Evolutionary conservation across 257 asterid species (phyloP).

Genomic region (Solanum sparsipilum): DNA sequence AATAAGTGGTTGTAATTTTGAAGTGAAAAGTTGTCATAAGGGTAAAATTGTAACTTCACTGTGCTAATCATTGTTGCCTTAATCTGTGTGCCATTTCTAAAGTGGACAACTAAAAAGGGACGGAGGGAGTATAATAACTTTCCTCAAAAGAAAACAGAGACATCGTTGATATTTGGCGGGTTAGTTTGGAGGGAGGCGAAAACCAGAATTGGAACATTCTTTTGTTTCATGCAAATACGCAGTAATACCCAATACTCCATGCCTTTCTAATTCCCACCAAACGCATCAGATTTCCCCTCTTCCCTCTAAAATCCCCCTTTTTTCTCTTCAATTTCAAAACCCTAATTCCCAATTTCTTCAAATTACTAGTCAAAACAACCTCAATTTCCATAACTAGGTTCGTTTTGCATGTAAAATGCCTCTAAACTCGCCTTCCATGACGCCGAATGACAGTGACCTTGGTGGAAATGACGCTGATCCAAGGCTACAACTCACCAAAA

Average conservation of each 20-base stretch:
- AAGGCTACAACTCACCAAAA: conserved; percentile 35
- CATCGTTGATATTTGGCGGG: not conserved
- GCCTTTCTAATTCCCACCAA: not conserved
- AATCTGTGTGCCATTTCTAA: too few relatives aligned
- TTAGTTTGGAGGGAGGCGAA: not conserved
- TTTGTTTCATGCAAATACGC: not conserved
- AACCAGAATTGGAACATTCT: not conserved
- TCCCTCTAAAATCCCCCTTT: not conserved
- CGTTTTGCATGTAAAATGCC: conserved; percentile 7
- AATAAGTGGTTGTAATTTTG: too few relatives aligned
- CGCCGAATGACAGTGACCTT: not conserved
- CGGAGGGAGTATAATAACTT: too few relatives aligned
- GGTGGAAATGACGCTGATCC: conserved; percentile 18
- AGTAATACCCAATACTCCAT: not conserved
- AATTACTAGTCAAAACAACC: not conserved
- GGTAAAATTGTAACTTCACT: too few relatives aligned
- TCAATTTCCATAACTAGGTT: not conserved
- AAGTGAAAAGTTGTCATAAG: too few relatives aligned
- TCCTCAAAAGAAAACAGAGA: not conserved
- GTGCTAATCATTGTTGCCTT: too few relatives aligned
- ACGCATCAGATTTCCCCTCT: not conserved
- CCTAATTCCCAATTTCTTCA: conserved; percentile 1
- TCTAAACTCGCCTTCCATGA: not conserved
- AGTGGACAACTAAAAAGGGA: too few relatives aligned
- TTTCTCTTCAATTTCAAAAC: not conserved